Evolutionary conservation across 2,329 filamentous ascomycete species (phyloP), one percentile per base, ranked within the genome.

Genomic region (Furcasterigmium furcatum): DNA sequence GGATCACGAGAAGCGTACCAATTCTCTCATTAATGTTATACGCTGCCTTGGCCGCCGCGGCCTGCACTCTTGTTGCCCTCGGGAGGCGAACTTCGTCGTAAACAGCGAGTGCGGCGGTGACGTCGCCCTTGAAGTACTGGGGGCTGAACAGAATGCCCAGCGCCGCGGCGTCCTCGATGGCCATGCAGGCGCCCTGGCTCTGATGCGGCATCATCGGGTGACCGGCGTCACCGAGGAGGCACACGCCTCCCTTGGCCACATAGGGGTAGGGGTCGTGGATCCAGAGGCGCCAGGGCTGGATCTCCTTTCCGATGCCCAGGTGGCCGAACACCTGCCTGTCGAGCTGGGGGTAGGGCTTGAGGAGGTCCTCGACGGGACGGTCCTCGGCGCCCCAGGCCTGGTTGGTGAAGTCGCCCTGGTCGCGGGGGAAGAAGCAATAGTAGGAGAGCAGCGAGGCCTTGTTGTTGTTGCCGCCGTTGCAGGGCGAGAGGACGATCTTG

Each of bases 401-500:
- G 36, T 66, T 76, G 4, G 72, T 70, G 57, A 81, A 86, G 57
- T 87, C 80, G 7, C 79, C 79, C 48, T 73, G 70, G 6, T 74
- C 71, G 2, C 77, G 71, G 0, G 82, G 77, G 62, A 85, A 86
- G 70, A 86, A 86, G 64, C 82, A 85, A 64, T 87, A 87, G 65
- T 84, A 87, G 0, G 81, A 85, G 4, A 86, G 69, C 3, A 86
- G 65, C 24, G n/a, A n/a, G n/a, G n/a, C n/a, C n/a, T n/a, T n/a
- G n/a, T n/a, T n/a, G n/a, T n/a, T n/a, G 49, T 77, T 77, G 44
- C 83, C 82, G 19, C 76, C 77, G 56, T 85, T 84, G 65, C 84
- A 87, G 5, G 84, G 82, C 0, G 82, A 85, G 2, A 87, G 67
- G 5, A 87, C 84, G 47, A 88, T 87, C 71, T 87, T 88, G 62